phyloP scores from a whole-genome alignment of 495 filamentous ascomycete genomes.

The Aspergillus incahuasiensis region DNA sequence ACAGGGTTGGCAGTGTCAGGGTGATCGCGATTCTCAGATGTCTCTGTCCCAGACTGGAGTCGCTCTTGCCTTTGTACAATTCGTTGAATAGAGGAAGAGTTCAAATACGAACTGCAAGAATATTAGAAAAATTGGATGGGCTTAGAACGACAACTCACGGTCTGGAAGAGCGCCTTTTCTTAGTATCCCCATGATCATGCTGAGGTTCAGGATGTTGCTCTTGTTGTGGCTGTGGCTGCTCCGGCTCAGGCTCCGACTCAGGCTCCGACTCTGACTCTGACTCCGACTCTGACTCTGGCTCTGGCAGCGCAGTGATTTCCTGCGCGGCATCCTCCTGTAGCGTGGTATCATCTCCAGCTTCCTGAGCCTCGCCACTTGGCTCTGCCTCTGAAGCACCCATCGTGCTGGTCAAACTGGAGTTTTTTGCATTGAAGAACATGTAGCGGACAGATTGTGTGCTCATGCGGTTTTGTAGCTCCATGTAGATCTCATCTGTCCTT shows the following conservation, averaged over 20 bases:
- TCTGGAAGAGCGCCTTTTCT: slow-evolving; percentile 16
- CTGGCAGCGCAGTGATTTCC: neutral
- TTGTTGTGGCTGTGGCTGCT: too few relatives aligned
- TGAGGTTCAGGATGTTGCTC: neutral
- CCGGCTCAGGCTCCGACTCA: neutral
- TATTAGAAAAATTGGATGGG: neutral
- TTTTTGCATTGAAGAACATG: slow-evolving; percentile 7
- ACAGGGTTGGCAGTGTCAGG: slow-evolving; percentile 8
- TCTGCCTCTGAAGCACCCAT: slow-evolving; percentile 5
- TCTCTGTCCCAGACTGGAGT: neutral
- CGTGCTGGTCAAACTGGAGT: slow-evolving; percentile 11
- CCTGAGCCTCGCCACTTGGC: neutral
- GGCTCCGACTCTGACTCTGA: neutral
- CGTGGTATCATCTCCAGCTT: neutral
- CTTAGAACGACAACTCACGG: slow-evolving; percentile 4
- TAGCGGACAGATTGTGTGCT: slow-evolving; percentile 22
- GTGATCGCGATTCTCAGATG: slow-evolving; percentile 10
- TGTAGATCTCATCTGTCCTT: slow-evolving; percentile 31
- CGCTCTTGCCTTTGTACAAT: slow-evolving; percentile 15
- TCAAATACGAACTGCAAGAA: slow-evolving; percentile 14
- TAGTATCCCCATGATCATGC: neutral
- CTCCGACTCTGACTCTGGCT: neutral
- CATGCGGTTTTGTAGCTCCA: slow-evolving; percentile 17
- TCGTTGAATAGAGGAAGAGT: slow-evolving; percentile 7
- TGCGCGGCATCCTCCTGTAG: neutral